Evolutionary conservation across 1,284 basidiomycete genomes (phyloP).

Genomic region (Tilletia indica): DNA sequence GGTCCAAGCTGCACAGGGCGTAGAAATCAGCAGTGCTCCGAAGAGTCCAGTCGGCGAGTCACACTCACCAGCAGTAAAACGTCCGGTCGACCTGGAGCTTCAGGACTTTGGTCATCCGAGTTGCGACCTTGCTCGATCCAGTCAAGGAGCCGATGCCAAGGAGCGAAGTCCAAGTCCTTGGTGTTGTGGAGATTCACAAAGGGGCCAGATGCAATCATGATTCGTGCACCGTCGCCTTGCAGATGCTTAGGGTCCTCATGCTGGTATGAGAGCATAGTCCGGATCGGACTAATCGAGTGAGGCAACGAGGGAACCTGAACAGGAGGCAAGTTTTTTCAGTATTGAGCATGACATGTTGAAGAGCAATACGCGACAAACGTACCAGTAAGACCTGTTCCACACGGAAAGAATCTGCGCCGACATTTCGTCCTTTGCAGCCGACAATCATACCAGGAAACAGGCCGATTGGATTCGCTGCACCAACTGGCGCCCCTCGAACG

Average conservation of each 20-base stretch:
- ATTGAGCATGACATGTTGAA: background rate
- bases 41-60: constrained; percentile 29
- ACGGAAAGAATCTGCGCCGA: constrained; percentile 80
- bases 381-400: constrained; percentile 78
- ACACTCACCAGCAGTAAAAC: constrained; percentile 21
- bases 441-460: constrained; percentile 88
- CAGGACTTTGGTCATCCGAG: background rate
- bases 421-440: constrained; percentile 84
- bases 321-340: background rate
- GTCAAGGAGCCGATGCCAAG: constrained; percentile 48
- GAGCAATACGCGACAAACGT: background rate
- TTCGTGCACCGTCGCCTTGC: constrained; percentile 29
- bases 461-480: constrained; percentile 56
- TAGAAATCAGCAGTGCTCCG: constrained; percentile 46
- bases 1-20: constrained; percentile 75
- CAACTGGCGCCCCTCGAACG: constrained; percentile 32
- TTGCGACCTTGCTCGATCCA: constrained; percentile 34
- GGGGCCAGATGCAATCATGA: constrained; percentile 39
- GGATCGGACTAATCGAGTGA: constrained; percentile 33
- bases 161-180: constrained; percentile 36
- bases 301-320: constrained; percentile 44
- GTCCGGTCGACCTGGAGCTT: constrained; percentile 1
- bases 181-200: constrained; percentile 29
- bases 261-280: constrained; percentile 34
- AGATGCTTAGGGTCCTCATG: constrained; percentile 14